Evolutionary conservation across 306 rosid species (phyloP), one percentile per base, ranked within the genome.

Genomic region (Leucaena leucocephala): DNA sequence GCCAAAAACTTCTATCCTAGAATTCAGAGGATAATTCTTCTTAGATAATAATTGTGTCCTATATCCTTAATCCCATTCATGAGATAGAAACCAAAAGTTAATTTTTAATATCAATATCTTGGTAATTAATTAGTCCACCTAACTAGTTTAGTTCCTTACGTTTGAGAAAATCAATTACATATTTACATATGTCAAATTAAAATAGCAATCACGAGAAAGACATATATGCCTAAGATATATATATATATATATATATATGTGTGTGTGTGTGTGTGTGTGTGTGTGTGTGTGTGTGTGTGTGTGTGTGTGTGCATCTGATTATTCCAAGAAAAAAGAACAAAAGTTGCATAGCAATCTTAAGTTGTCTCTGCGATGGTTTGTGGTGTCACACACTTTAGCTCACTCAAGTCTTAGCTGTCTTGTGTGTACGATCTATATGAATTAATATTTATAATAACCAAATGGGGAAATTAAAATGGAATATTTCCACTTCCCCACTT

Each of bases 321-420:
- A 59, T 11, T 27, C 16, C 38, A 59, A 27, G 17, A 3, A 22
- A 7, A 22, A 59, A 59, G 68, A 33, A 3, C 36, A 55, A 54
- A 27, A 55, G 34, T 55, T 11, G 4, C 33, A 19, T 19, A n/a
- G 62, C 34, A 55, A 19, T 55, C 34, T 43, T 55, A 65, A 38
- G 46, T 17, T 21, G 39, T 21, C 73, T 44, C 55, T 44, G 44
- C n/a, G 73, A 43, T 43, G 38, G n/a, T 6, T 44, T 10, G 38
- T 43, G 3, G 6, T 14, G 73, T 12, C 55, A 68, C 73, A 43
- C 8, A 12, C n/a, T 43, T 22, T 19, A 67, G 17, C 35, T 77
- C 57, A 50, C 43, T 46, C 44, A 48, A 69, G 58, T 19, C 73
- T 75, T 76, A 72, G 84, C 84, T 85, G 88, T 85, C 42, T 27